Base-by-base conservation (phyloP, 2,329 filamentous ascomycete species). In the Periconia macrospinosa region DNA sequence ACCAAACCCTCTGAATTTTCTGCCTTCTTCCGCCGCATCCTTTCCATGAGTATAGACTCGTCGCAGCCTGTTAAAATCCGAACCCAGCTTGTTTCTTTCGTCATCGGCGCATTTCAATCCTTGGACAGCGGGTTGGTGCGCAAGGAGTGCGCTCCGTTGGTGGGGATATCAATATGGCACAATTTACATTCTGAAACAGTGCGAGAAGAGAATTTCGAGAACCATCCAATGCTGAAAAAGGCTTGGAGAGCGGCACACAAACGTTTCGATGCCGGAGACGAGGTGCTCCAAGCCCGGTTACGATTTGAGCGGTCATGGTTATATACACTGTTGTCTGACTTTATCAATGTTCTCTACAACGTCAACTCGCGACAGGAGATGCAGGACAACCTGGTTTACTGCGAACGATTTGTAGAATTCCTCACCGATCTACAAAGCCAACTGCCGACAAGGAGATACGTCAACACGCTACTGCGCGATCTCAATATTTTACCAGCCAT, bases 141-240 rank as follows among this genome's bases (percentile, higher is more conserved):
- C 58, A 97, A 97, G 73, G 94, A 99, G 79, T 97, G 94, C 74
- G 94, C 93, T 7, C 91, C 95, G 1, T 79, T 99, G 48, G 93
- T 99, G 18, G 94, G 92, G 13, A 96, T 99, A 64, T 88, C 90
- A 1, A 91, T 94, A 65, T 99, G 94, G 94, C 91, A 97, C 67
- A 95, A 96, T 69, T 78, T 99, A 37, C 89, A 90, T 30, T 89
- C 84, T 52, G 91, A 95, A 33, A 81, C 83, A 54, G 84, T 86
- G 58, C 85, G 91, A 61, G 90, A 96, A 50, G 78, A 79, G 33
- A 84, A 86, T 51, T 81, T 99, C 30, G 86, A 90, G 42, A 86
- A 90, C 61, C 83, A 84, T 45, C 76, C 85, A n/a, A 87, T 90
- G 59, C 75, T 96, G 64, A 87, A 85, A 70, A 97, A 97, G 72